Conservation (phyloP, 371 early-diverging fungal genomes). For the Apophysomyces trapeziformis region DNA sequence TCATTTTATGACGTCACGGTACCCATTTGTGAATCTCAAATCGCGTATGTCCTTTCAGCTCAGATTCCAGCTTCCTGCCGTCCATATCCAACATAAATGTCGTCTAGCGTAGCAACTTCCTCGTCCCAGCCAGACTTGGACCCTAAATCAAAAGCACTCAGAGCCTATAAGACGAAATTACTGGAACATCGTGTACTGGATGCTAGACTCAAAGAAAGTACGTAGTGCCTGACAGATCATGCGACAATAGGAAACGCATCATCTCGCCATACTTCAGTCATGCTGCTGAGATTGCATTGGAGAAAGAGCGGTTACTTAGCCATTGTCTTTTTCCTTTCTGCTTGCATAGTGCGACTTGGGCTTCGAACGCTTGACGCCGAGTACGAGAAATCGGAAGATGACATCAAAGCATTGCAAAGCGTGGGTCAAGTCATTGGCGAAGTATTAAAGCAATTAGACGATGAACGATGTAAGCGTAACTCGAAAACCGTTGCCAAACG, state of each 20-base stretch:
- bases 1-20: too few relatives aligned
- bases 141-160: slow-evolving; percentile 73
- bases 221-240: slow-evolving; percentile 12
- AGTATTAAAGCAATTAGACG: slow-evolving; percentile 97
- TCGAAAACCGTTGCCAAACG: not conserved
- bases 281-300: too few relatives aligned
- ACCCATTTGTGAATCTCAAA: too few relatives aligned
- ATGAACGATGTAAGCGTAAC: slow-evolving; percentile 86
- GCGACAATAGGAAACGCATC: not conserved
- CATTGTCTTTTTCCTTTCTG: too few relatives aligned
- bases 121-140: slow-evolving; percentile 44
- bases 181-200: slow-evolving; percentile 94
- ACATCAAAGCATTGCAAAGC: slow-evolving; percentile 98
- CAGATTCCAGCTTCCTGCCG: not conserved
- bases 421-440: slow-evolving; percentile 99
- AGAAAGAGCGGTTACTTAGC: too few relatives aligned
- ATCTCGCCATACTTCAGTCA: not conserved
- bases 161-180: slow-evolving; percentile 85
- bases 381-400: slow-evolving; percentile 97
- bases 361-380: slow-evolving; percentile 84
- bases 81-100: slow-evolving; percentile 19
- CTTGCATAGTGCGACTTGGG: slow-evolving; percentile 80
- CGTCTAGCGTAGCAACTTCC: slow-evolving; percentile 28
- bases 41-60: too few relatives aligned
- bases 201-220: slow-evolving; percentile 93